Evolutionary conservation across 108 stramenopile species (phyloP).

Genomic region (Cyclotella baltica): DNA sequence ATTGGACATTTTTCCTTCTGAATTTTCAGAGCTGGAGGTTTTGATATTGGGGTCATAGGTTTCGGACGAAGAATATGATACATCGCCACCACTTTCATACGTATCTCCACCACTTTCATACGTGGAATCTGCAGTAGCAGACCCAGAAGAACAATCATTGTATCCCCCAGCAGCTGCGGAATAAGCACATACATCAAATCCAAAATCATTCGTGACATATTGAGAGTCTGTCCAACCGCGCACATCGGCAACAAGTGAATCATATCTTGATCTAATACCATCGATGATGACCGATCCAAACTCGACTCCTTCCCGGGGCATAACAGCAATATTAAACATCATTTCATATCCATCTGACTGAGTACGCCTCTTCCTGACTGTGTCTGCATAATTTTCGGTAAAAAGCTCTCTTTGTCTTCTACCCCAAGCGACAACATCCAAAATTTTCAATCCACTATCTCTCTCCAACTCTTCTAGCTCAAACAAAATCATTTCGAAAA

Average conservation of each 20-base stretch:
- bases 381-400: neutral
- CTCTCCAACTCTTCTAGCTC: constrained; percentile 12
- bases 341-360: neutral
- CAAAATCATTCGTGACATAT: constrained; percentile 13
- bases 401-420: too few relatives aligned
- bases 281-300: constrained; percentile 9
- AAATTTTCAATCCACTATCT: constrained; percentile 12
- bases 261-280: neutral
- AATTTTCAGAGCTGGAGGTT: neutral
- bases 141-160: neutral
- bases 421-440: constrained; percentile 1
- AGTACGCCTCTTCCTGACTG: neutral
- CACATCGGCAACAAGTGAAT: constrained; percentile 2
- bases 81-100: neutral
- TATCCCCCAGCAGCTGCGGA: neutral
- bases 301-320: neutral
- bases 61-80: neutral
- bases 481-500: constrained; percentile 18
- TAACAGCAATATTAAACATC: constrained; percentile 6
- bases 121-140: neutral
- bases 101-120: neutral
- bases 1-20: neutral
- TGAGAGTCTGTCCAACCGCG: constrained; percentile 2
- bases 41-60: neutral
- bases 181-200: constrained; percentile 18